Base-by-base conservation (phyloP, 2,329 filamentous ascomycete genomes). In the Periconia sp. region DNA sequence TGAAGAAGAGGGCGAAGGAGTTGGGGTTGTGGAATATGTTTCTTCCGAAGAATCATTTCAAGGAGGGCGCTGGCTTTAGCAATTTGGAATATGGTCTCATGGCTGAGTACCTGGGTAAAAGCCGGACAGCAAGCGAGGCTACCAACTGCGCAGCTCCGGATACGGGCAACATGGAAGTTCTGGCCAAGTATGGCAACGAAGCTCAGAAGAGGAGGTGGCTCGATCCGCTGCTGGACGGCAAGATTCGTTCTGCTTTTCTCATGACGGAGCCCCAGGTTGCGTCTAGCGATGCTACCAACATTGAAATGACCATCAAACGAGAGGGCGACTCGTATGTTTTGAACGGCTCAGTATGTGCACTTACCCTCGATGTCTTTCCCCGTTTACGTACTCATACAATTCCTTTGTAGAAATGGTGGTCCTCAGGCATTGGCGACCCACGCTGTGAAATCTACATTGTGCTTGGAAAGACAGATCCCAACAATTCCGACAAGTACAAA, bases 1-100 rank as follows among this genome's bases (percentile, higher is more conserved):
- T 99, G 65, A 97, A 97, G 83, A 80, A 77, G 60, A 90, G 92
- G 74, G 94, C 93, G 43, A 84, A 82, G 69, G 82, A 88, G 64
- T 83, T 96, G 23, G 94, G 93, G 1, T 81, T 99, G 44, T 99
- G 94, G 94, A 99, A 99, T 78, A 89, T 99, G 88, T 99, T 99
- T 81, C 77, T 99, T 63, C 91, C 94, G 60, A 93, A 90, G 79
- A 92, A 88, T 66, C 92, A 97, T 78, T 97, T 97, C 82, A 91
- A 89, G 74, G 91, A 97, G 79, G 95, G 92, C 1, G 92, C 93
- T 20, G 94, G 94, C 33, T 97, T 91, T 79, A 91, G 87, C 55
- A 99, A 97, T 76, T 81, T 99, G 58, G 94, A 99, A 77, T 99
- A 99, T 72, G 94, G 92, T 13, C 79, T 99, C 66, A 99, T 97